Conservation (phyloP, 1,139 yeast species). For the Blastobotrys illinoisensis region DNA sequence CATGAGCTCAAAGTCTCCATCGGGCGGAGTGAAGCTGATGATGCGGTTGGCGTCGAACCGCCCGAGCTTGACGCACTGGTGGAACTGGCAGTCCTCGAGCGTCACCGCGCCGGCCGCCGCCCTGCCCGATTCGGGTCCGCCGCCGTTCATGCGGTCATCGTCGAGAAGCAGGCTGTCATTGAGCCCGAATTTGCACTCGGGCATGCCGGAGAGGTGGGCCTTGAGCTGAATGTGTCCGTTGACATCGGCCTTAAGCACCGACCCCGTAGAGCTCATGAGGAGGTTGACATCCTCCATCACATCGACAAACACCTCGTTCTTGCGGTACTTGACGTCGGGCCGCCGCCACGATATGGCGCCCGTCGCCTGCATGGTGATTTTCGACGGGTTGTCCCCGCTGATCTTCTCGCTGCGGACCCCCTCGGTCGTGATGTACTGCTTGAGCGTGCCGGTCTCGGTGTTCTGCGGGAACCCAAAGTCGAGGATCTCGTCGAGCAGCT, state of each 20-base stretch:
- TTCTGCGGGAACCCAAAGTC: conserved; percentile 82
- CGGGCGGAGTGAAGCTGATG: conserved; percentile 81
- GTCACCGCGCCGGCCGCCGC: conserved; percentile 49
- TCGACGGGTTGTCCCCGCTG: conserved; percentile 25
- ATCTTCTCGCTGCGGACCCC: conserved; percentile 20
- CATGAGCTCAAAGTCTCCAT: conserved; percentile 88
- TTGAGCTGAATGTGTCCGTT: conserved; percentile 73
- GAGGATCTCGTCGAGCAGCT: conserved; percentile 67
- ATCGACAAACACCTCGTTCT: conserved; percentile 75
- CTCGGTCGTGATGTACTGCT: conserved; percentile 36
- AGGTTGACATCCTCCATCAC: conserved; percentile 72
- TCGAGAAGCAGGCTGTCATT: conserved; percentile 39
- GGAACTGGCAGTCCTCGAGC: conserved; percentile 79
- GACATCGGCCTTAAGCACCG: conserved; percentile 64
- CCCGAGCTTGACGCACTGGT: conserved; percentile 74
- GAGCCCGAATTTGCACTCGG: conserved; percentile 63
- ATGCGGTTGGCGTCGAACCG: conserved; percentile 62
- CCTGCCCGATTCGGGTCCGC: conserved; percentile 15
- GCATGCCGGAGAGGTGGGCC: conserved; percentile 73
- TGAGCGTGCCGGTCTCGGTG: conserved; percentile 51
- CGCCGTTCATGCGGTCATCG: conserved; percentile 18
- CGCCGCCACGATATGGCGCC: conserved; percentile 64
- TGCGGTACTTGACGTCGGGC: conserved; percentile 66
- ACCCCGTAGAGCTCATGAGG: conserved; percentile 45
- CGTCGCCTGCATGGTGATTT: conserved; percentile 38